Evolutionary conservation across 2,329 filamentous ascomycete genomes (phyloP), one percentile per base, ranked within the genome.

Genomic region (Thelonectria discophora): DNA sequence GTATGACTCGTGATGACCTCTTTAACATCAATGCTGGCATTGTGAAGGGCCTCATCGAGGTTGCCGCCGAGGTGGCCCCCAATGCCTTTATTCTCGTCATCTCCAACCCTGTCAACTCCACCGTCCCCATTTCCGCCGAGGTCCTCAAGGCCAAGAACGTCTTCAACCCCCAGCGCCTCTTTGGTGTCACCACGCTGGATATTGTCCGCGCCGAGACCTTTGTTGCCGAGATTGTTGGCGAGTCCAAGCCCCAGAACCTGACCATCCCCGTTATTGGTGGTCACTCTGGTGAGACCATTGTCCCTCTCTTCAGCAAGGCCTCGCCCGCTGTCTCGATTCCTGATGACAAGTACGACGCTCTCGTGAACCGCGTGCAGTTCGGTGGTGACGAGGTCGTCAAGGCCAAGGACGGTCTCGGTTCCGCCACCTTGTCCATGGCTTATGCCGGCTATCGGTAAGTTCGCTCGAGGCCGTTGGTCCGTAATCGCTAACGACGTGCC

Each of bases 21-120:
- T 99, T 99, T 91, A 97, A 97, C 84, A 97, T 97, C 86, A 99
- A 99, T 80, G 95, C 95, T 64, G 92, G 94, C 74, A 99, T 99
- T 76, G 95, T 99, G 76, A 93, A 95, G 82, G 93, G 92, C 72
- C 86, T 99, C 70, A 90, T 96, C 73, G 91, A 97, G 84, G 89
- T 91, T 55, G 88, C 93, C 73, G 93, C 94, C 72, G 89, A 97
- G 77, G 88, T 90, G 75, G 90, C 89, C 77, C 95, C 95, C 77
- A 96, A 97, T 79, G 95, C 95, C 58, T 97, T 90, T 82, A 88
- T 97, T 78, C 89, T 98, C 69, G 89, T 99, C 84, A 99, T 99
- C 81, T 98, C 94, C 75, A 99, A 99, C 88, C 95, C 95, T 62
- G 95, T 99, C 81, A 99, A 99, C 90, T 97, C 93, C 55, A 99